Base-by-base conservation (phyloP, 2,329 filamentous ascomycete species). In the Plectosphaerella sp. region DNA sequence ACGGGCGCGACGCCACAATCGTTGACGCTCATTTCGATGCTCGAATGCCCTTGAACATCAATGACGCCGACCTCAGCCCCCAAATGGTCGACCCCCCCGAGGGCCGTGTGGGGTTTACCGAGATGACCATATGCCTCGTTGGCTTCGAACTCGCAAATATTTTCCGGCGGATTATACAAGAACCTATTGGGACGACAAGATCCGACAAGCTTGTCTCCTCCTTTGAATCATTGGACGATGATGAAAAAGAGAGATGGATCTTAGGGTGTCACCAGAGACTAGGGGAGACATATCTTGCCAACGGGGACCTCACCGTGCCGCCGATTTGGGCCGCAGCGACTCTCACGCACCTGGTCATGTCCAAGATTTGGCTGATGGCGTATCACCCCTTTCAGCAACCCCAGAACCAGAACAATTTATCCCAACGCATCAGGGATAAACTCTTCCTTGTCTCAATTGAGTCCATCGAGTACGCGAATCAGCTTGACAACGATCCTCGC, bases 331-430 rank as follows among this genome's bases (percentile, higher is more conserved):
- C 28, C 15, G 22, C 24, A 14, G 6, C 15, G 3, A 46, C 22
- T 16, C 24, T 28, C 4, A 25, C 43, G 15, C 43, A 16, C 16
- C 43, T 46, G 9, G 14, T 46, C 22, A 28, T 28, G 11, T 46
- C 22, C 22, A 46, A 33, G 24, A 46, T 46, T 24, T 46, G 43
- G 43, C 14, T 46, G 14, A 33, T 46, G 43, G 18, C 16, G 10
- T 46, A n/a, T 25, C 15, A 24, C 16, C 22, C 43, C 9, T 76
- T 84, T 61, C 78, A 80, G 53, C 70, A 77, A n/a, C 25, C 25
- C 25, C 25, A 9, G 25, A 28, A 28, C 25, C 25, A 28, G 25
- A 28, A 28, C 25, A 28, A 28, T 28, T 28, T 28, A 28, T 28
- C 25, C 25, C 25, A 28, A 28, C 18, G 11, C 42, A 24, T 45